These are phyloP conservation scores for Encephalitozoon intestinalis DNA, from an alignment of 371 early-diverging fungal species.

Conservation along the genomic window DNA sequence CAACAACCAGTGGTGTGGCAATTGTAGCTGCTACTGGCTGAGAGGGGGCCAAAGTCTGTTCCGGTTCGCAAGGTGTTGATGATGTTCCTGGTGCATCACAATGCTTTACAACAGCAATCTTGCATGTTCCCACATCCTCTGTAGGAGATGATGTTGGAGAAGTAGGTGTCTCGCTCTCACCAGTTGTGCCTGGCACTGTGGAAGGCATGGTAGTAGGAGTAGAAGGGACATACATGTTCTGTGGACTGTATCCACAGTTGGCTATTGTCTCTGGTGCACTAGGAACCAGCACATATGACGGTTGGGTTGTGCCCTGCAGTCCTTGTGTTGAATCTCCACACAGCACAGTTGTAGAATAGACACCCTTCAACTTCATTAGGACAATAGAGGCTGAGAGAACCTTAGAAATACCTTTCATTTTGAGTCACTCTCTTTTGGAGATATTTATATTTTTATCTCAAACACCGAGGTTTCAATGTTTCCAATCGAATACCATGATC, in stretches of 20 bases:
- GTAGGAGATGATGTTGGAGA: background rate
- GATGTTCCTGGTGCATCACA: background rate
- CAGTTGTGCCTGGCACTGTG: background rate
- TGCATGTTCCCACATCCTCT: background rate
- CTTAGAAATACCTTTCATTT: slow-evolving; percentile 11
- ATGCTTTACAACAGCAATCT: background rate
- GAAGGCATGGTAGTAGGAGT: background rate
- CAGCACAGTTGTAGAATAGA: background rate
- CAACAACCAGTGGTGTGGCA: background rate
- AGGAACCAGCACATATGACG: background rate
- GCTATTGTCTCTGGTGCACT: background rate
- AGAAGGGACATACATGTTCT: background rate
- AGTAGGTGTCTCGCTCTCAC: background rate
- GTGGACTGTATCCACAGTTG: background rate
- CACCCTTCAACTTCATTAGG: background rate
- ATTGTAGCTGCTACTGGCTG: background rate
- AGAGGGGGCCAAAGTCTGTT: background rate
- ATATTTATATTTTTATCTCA: slow-evolving; percentile 10
- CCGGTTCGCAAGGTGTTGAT: background rate
- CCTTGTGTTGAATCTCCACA: background rate
- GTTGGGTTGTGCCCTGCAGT: background rate
- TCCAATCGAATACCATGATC: background rate
- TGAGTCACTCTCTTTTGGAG: background rate
- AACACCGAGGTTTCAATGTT: background rate
- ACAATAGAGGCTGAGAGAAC: background rate